Percentiles rank a stretch among this genome's conserved stretches.
phyloP scores from a whole-genome alignment of 108 stramenopile genomes.

The Skeletonema potamos region DNA sequence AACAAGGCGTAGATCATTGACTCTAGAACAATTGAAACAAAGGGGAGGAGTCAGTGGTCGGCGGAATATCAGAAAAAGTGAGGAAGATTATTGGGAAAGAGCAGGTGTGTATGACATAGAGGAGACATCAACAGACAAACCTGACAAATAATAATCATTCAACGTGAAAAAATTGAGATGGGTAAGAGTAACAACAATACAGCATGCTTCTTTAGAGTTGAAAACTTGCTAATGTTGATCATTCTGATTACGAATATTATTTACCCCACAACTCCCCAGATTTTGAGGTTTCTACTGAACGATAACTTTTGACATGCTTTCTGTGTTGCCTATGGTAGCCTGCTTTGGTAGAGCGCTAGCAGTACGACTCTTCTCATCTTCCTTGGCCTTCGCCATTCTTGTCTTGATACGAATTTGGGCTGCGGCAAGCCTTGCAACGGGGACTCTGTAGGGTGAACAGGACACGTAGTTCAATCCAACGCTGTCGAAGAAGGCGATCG shows the following conservation, averaged over 20 bases:
- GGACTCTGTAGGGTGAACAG: constrained; percentile 89
- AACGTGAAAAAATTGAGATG: background rate
- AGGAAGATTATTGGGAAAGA: constrained; percentile 83
- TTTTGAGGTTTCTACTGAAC: background rate
- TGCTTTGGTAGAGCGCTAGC: background rate
- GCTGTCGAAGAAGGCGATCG: constrained; percentile 73
- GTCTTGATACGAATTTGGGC: constrained; percentile 60
- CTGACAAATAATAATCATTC: background rate
- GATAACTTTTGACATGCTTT: background rate
- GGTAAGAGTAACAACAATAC: background rate
- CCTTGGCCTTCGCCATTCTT: constrained; percentile 24
- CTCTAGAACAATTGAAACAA: constrained; percentile 41
- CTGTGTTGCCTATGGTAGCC: background rate
- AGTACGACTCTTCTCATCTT: background rate
- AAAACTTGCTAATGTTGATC: background rate
- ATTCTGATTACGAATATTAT: background rate
- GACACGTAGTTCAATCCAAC: constrained; percentile 83
- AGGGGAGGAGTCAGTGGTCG: constrained; percentile 69
- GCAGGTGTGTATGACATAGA: constrained; percentile 70
- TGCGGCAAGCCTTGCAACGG: constrained; percentile 80
- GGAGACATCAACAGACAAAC: background rate
- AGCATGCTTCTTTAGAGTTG: background rate
- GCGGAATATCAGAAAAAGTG: constrained; percentile 69
- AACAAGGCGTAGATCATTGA: constrained; percentile 56
- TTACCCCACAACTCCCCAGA: background rate